Evolutionary conservation across 2,329 filamentous ascomycete genomes (phyloP).

Genomic region (Cladosporium halotolerans): DNA sequence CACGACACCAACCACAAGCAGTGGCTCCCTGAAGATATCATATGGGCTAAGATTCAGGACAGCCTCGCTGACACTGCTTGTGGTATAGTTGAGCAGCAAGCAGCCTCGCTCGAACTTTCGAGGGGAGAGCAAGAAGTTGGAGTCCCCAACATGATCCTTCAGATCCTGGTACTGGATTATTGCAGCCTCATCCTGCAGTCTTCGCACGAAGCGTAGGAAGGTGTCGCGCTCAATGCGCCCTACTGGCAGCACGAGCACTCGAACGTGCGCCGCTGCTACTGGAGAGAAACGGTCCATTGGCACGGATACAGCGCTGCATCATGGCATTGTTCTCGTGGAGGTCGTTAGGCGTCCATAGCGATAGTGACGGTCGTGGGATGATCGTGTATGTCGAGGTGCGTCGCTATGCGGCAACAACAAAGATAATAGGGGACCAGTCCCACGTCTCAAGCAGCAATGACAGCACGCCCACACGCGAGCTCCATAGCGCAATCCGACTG

Average conservation of each 20-base stretch:
- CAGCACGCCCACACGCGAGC: not conserved
- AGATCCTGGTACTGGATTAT: conserved; percentile 42
- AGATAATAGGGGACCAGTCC: not conserved
- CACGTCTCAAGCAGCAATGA: not conserved
- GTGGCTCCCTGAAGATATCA: conserved; percentile 79
- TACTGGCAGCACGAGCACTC: conserved; percentile 78
- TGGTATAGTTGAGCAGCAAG: conserved; percentile 82
- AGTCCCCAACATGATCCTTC: conserved; percentile 3
- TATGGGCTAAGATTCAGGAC: conserved; percentile 79
- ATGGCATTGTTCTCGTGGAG: not conserved
- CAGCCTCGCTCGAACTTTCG: conserved; percentile 78
- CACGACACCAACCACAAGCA: conserved; percentile 76
- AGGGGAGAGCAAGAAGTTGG: conserved; percentile 56
- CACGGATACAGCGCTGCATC: not conserved
- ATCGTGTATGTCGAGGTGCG: not conserved
- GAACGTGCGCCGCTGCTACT: conserved; percentile 83
- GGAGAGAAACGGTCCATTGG: conserved; percentile 72
- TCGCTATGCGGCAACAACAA: not conserved
- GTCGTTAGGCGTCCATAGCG: not conserved
- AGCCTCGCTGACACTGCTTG: conserved; percentile 69
- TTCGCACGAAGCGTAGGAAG: conserved; percentile 71
- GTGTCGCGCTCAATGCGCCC: conserved; percentile 77
- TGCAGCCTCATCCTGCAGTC: conserved; percentile 72
- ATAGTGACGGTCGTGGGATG: not conserved
- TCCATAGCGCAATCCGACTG: too few relatives aligned